Conservation (phyloP, 495 filamentous ascomycete genomes). For the Annulohypoxylon moriforme region DNA sequence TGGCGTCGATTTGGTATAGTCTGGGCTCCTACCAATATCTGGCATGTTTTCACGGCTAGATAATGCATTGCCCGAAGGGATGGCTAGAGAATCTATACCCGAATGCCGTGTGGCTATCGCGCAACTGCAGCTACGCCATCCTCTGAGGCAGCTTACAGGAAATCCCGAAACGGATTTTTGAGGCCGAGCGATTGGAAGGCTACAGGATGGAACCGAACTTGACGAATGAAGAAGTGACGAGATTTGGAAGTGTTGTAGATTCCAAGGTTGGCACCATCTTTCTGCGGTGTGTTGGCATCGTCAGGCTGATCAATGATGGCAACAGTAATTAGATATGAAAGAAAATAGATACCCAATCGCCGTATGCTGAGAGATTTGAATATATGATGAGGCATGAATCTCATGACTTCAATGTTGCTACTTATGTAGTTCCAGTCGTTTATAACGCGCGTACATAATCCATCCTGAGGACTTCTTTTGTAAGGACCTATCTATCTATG, state of each 20-base stretch:
- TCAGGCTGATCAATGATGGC: conserved; percentile 29
- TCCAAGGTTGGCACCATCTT: conserved; percentile 44
- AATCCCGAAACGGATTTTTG: not conserved
- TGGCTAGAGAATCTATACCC: not conserved
- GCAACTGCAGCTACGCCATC: not conserved
- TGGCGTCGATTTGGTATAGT: not conserved
- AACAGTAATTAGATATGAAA: conserved; percentile 38
- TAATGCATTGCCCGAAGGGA: not conserved
- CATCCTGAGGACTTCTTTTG: not conserved
- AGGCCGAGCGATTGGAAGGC: conserved; percentile 17
- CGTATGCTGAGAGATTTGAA: conserved; percentile 37
- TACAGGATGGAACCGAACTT: conserved; percentile 13
- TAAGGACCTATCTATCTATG: not conserved
- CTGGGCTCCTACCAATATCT: not conserved
- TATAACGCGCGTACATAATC: not conserved
- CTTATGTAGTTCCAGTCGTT: not conserved
- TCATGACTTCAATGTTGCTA: not conserved
- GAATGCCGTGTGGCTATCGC: conserved; percentile 9
- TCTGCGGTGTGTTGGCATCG: conserved; percentile 32
- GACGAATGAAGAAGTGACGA: conserved; percentile 34
- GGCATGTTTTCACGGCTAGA: not conserved
- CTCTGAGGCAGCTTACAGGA: conserved; percentile 2
- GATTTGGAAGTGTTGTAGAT: conserved; percentile 40
- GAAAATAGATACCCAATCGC: conserved; percentile 48
- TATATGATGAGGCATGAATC: conserved; percentile 27